A percentile compares a stretch with the other conserved stretches of the same genome.
phyloP scores from a whole-genome alignment of 1,284 basidiomycete species.

The Vanrija humicola region DNA sequence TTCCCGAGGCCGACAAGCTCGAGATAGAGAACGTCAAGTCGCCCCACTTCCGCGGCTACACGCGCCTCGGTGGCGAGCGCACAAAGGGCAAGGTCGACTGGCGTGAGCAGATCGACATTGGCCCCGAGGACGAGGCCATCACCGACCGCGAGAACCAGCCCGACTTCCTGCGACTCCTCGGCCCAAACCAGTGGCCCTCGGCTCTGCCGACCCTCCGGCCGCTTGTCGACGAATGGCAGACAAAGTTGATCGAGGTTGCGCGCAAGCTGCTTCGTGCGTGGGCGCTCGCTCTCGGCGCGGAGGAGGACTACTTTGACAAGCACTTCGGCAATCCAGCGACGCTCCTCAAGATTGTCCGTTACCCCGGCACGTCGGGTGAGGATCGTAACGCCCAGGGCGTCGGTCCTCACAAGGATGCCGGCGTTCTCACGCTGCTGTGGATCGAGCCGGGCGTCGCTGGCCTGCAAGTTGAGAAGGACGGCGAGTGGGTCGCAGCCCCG shows the following conservation, averaged over 20 bases:
- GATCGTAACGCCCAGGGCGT: constrained; percentile 4
- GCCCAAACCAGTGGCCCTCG: constrained; percentile 17
- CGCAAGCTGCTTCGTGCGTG: constrained; percentile 15
- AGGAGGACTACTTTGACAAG: constrained; percentile 15
- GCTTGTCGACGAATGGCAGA: constrained; percentile 14
- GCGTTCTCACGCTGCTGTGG: constrained; percentile 16
- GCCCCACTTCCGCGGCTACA: constrained; percentile 18
- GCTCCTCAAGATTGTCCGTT: constrained; percentile 18
- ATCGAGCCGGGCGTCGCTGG: constrained; percentile 8
- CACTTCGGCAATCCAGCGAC: constrained; percentile 12
- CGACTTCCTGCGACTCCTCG: constrained; percentile 11
- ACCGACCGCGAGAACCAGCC: constrained; percentile 1
- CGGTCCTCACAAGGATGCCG: constrained; percentile 18
- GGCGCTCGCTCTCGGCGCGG: constrained; percentile 11
- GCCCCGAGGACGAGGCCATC: constrained; percentile 7
- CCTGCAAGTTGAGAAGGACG: constrained; percentile 28
- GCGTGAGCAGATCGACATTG: constrained; percentile 17
- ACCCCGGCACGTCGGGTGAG: constrained; percentile 2
- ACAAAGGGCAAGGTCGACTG: constrained; percentile 13
- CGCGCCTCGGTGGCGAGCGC: constrained; percentile 14
- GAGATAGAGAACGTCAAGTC: constrained; percentile 30
- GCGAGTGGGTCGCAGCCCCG: constrained; percentile 66
- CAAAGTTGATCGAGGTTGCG: constrained; percentile 5
- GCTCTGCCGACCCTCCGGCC: constrained; percentile 1
- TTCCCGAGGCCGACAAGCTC: constrained; percentile 28